Evolutionary conservation across 2,329 filamentous ascomycete genomes (phyloP).

Genomic region (Aureobasidium musti): DNA sequence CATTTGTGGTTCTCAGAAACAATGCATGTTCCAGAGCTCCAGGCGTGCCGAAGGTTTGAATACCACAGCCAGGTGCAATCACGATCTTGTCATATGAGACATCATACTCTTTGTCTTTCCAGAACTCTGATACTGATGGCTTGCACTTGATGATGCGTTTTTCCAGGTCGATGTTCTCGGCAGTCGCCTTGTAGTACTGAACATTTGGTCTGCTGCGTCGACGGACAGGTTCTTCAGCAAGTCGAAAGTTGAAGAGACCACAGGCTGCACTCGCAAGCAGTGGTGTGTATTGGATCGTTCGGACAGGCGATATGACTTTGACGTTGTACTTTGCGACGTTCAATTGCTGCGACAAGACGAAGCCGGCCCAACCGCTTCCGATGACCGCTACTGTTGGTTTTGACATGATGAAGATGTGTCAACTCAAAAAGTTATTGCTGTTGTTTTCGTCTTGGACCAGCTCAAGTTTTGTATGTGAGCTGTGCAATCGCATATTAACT

Average conservation of each 20-base stretch:
- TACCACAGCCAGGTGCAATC: conserved; percentile 48
- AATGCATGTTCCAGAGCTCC: conserved; percentile 45
- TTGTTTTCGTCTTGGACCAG: neutral
- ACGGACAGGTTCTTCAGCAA: conserved; percentile 50
- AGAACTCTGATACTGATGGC: conserved; percentile 40
- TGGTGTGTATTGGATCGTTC: conserved; percentile 50
- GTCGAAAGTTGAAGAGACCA: conserved; percentile 49
- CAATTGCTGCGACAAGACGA: conserved; percentile 44
- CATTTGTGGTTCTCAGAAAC: conserved; percentile 44
- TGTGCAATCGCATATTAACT: neutral
- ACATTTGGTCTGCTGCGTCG: conserved; percentile 39
- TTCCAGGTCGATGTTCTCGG: conserved; percentile 45
- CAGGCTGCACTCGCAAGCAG: conserved; percentile 50
- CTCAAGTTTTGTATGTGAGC: neutral
- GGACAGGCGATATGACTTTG: conserved; percentile 47
- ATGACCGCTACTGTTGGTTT: conserved; percentile 40
- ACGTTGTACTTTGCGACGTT: conserved; percentile 44
- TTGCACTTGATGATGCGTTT: conserved; percentile 42
- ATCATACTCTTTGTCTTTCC: conserved; percentile 41
- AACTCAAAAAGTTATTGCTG: neutral
- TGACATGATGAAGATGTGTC: neutral
- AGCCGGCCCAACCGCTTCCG: conserved; percentile 48
- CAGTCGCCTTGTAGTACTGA: conserved; percentile 47
- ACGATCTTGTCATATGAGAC: conserved; percentile 49
- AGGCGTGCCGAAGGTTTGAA: conserved; percentile 47